Base-by-base conservation (phyloP, 306 rosid genomes). In the Lathyrus tuberosus region DNA sequence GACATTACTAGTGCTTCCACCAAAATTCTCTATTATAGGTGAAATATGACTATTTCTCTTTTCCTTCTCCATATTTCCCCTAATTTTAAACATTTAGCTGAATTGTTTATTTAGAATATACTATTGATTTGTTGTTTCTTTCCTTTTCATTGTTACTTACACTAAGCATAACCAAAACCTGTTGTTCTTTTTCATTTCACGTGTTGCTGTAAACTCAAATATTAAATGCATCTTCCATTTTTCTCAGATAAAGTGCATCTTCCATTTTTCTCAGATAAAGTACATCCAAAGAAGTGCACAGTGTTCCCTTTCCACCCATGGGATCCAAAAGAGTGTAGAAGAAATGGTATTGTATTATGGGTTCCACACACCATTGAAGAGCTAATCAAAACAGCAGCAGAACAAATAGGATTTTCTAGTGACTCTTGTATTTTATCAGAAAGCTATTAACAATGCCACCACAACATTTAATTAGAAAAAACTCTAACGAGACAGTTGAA, bases 231-330 rank as follows among this genome's bases (percentile, higher is more conserved):
- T n/a, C n/a, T n/a, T n/a, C n/a, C n/a, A n/a, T n/a, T n/a, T n/a
- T n/a, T n/a, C n/a, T n/a, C n/a, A n/a, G n/a, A n/a, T n/a, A n/a
- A n/a, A n/a, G n/a, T n/a, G 48, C 15, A 13, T 47, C 46, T 26
- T n/a, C 38, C 42, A 58, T 78, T 74, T 72, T 8, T 35, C 14
- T 8, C 95, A 94, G 99, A 75, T 37, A 94, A 71, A 79, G 72
- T 66, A 75, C 92, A 69, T 37, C 81, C 76, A 5, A 88, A 77
- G 78, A 94, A 88, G 72, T 94, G 97, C 76, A 94, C 99, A 0
- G 87, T 94, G 22, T 88, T 88, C 76, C 92, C 97, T 46, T 94
- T 78, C 80, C 96, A 88, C 59, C 97, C 99, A 0, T 88, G 96
- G 96, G 95, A 79, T 77, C 80, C 87, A 33, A 73, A 78, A 79